A percentile compares a stretch with the other conserved stretches of the same genome.
Conservation (phyloP, 1,284 basidiomycete genomes). For the Fomitopsis betulina region DNA sequence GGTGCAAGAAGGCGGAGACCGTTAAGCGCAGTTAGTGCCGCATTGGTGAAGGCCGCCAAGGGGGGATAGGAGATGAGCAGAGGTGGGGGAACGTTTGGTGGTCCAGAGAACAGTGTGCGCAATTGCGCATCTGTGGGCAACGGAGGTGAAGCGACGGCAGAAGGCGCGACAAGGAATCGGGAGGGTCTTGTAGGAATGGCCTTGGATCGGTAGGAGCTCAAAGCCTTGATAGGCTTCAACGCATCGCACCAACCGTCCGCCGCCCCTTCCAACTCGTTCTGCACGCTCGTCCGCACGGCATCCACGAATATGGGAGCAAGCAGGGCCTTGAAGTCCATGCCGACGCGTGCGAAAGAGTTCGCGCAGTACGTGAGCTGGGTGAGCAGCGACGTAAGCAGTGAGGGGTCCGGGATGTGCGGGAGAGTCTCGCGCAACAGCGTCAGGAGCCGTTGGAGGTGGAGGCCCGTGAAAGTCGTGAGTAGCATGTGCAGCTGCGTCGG, state of each 20-base stretch:
- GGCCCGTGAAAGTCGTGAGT: conserved; percentile 49
- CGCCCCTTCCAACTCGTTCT: conserved; percentile 36
- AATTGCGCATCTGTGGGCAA: conserved; percentile 20
- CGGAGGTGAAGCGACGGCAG: conserved; percentile 21
- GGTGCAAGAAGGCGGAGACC: conserved; percentile 80
- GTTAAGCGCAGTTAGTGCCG: conserved; percentile 73
- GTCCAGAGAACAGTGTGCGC: conserved; percentile 16
- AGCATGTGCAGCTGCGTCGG: conserved; percentile 38
- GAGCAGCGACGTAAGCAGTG: conserved; percentile 76
- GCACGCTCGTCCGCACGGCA: conserved; percentile 45
- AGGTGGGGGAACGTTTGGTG: conserved; percentile 58
- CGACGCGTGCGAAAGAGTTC: conserved; percentile 88
- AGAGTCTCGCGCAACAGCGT: conserved; percentile 51
- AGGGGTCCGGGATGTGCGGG: conserved; percentile 49
- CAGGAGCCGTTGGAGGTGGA: conserved; percentile 53
- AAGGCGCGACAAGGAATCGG: conserved; percentile 16
- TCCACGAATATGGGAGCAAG: conserved; percentile 62
- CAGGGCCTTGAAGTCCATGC: conserved; percentile 74
- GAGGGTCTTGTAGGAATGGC: conserved; percentile 13
- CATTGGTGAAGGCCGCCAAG: conserved; percentile 74
- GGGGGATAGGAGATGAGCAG: conserved; percentile 74
- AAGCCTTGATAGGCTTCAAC: conserved; percentile 8
- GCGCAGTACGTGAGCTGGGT: conserved; percentile 93
- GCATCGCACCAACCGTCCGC: conserved; percentile 18
- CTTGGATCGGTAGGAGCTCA: conserved; percentile 12